Conservation (phyloP, 176 grass and related monocot species). For the Saccharum officinarum region DNA sequence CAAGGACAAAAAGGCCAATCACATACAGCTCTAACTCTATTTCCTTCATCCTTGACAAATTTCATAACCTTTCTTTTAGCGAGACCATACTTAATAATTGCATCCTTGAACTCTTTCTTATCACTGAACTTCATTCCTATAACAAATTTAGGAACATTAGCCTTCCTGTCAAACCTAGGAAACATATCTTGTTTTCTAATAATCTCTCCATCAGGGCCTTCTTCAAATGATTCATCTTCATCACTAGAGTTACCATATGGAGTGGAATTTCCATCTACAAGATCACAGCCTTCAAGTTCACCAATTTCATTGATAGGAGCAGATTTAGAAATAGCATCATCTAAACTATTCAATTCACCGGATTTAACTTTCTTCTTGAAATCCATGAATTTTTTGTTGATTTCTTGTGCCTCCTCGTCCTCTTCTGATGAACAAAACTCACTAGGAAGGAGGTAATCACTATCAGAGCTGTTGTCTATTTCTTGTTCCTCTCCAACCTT, state of each 20-base stretch:
- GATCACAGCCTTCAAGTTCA: not conserved
- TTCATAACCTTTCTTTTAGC: not conserved
- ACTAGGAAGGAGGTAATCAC: not conserved
- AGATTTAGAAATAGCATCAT: too few relatives aligned
- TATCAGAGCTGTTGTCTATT: not conserved
- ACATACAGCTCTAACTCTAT: constrained; percentile 5
- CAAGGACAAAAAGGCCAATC: too few relatives aligned
- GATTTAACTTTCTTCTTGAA: not conserved
- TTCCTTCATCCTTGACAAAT: not conserved
- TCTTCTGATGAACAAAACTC: not conserved
- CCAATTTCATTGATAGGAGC: not conserved
- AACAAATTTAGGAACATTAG: not conserved
- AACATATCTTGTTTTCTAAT: not conserved
- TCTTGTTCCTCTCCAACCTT: not conserved
- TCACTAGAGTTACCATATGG: not conserved
- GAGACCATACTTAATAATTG: not conserved
- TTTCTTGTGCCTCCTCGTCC: not conserved
- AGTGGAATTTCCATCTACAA: not conserved
- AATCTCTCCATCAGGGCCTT: not conserved
- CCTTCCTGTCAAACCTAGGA: not conserved
- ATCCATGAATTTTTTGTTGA: not conserved
- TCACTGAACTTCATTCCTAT: not conserved
- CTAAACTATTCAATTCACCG: not conserved
- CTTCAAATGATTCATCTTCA: not conserved
- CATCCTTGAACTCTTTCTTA: not conserved